These are phyloP conservation scores for Colletotrichum musicola DNA, from an alignment of 2,329 filamentous ascomycete genomes.

Conservation along the genomic window DNA sequence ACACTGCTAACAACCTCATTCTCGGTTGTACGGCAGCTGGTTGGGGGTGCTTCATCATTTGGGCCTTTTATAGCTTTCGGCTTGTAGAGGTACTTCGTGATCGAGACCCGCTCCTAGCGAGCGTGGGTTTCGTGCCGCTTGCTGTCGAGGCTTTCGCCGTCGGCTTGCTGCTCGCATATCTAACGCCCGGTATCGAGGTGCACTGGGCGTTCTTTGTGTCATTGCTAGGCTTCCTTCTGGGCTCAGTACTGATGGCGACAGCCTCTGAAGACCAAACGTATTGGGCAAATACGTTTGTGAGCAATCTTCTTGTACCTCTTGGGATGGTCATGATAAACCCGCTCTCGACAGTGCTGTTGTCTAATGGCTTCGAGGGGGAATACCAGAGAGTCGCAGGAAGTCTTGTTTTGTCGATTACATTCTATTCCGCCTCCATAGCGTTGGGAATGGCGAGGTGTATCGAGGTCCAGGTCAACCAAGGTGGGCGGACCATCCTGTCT, in stretches of 20 bases:
- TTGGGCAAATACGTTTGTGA: constrained; percentile 74
- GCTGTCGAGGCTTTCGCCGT: constrained; percentile 52
- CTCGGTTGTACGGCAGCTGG: constrained; percentile 65
- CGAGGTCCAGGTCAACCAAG: constrained; percentile 55
- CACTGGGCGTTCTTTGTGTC: constrained; percentile 47
- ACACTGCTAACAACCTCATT: constrained; percentile 64
- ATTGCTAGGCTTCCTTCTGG: constrained; percentile 56
- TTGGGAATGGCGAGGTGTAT: constrained; percentile 75
- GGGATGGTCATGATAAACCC: constrained; percentile 77
- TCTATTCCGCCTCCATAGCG: constrained; percentile 75
- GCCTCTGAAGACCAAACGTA: constrained; percentile 69
- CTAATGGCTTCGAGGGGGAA: constrained; percentile 59
- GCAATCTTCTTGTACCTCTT: constrained; percentile 67
- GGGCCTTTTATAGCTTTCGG: constrained; percentile 63
- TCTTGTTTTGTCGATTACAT: constrained; percentile 74
- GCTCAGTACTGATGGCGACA: constrained; percentile 57
- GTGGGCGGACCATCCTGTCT: constrained; percentile 43
- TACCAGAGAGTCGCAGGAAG: constrained; percentile 61
- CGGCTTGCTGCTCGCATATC: constrained; percentile 57
- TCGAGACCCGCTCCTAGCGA: constrained; percentile 56
- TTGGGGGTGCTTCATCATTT: constrained; percentile 67
- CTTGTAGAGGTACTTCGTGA: constrained; percentile 59
- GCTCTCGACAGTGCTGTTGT: constrained; percentile 70
- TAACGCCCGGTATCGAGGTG: constrained; percentile 50
- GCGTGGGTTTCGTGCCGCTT: constrained; percentile 59